Evolutionary conservation across 257 asterid species (phyloP).

Genomic region (Mentha longifolia): DNA sequence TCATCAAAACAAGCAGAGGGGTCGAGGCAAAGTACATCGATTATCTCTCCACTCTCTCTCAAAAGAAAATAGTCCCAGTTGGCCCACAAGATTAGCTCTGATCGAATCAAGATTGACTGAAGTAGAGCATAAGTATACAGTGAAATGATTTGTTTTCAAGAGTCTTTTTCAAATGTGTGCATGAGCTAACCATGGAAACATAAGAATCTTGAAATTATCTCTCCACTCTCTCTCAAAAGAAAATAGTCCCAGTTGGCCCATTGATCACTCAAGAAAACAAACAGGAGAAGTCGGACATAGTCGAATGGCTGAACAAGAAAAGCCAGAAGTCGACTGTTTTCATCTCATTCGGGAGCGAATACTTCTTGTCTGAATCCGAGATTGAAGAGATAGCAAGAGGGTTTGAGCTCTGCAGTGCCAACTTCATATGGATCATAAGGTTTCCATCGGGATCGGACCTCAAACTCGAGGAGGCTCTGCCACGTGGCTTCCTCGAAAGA

Average conservation of each 20-base stretch:
- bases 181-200: no score
- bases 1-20: conserved; percentile 38
- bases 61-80: no score
- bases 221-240: no score
- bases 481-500: conserved; percentile 40
- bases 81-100: no score
- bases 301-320: conserved; percentile 11
- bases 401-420: not conserved
- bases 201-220: no score
- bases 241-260: conserved; percentile 43
- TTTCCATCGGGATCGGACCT: not conserved
- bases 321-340: not conserved
- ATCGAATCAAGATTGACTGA: no score
- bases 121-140: no score
- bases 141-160: no score
- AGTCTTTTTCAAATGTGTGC: no score
- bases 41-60: conserved; percentile 36
- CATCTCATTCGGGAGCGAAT: conserved; percentile 14
- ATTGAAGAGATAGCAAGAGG: conserved; percentile 14
- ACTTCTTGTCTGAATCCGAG: conserved; percentile 5
- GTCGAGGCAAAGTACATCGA: conserved; percentile 46
- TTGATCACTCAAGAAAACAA: conserved; percentile 5
- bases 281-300: conserved; percentile 4
- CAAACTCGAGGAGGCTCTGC: conserved; percentile 22
- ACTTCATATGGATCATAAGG: conserved; percentile 25